Percentiles rank a stretch among this genome's conserved stretches.
These are phyloP conservation scores for Aspergillus ostianus DNA, from an alignment of 495 filamentous ascomycete genomes.

Conservation along the genomic window DNA sequence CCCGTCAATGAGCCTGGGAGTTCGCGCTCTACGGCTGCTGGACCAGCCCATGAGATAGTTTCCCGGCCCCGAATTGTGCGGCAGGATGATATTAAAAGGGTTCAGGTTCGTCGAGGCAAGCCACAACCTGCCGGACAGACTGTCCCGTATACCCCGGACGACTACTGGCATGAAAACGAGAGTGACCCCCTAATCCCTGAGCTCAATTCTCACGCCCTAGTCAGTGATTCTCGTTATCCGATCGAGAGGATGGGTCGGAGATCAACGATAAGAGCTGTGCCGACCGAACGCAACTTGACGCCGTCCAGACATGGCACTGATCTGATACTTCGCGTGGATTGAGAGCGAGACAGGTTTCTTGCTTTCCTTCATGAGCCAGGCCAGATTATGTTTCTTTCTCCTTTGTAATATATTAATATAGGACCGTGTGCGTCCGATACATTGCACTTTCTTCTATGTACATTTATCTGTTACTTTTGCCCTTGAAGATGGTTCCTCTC, in stretches of 20 bases:
- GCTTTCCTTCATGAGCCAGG: background rate
- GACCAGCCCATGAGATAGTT: constrained; percentile 27
- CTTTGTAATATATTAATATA: background rate
- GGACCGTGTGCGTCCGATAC: background rate
- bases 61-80: constrained; percentile 36
- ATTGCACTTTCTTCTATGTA: background rate
- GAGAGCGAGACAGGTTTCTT: constrained; percentile 6
- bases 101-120: constrained; percentile 33
- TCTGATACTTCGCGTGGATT: constrained; percentile 41
- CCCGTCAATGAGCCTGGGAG: constrained; percentile 10
- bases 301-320: constrained; percentile 36
- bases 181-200: constrained; percentile 1
- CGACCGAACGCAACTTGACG: constrained; percentile 37
- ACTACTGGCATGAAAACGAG: constrained; percentile 29
- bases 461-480: background rate
- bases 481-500: background rate
- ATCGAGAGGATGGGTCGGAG: constrained; percentile 7
- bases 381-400: background rate
- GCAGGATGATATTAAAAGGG: constrained; percentile 37
- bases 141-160: constrained; percentile 33
- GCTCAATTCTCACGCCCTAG: constrained; percentile 2
- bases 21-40: constrained; percentile 14
- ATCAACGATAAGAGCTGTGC: constrained; percentile 24
- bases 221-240: constrained; percentile 8
- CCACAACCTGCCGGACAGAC: constrained; percentile 26